Evolutionary conservation across 2,329 filamentous ascomycete species (phyloP).

Genomic region (Lasiodiplodia gonubiensis): DNA sequence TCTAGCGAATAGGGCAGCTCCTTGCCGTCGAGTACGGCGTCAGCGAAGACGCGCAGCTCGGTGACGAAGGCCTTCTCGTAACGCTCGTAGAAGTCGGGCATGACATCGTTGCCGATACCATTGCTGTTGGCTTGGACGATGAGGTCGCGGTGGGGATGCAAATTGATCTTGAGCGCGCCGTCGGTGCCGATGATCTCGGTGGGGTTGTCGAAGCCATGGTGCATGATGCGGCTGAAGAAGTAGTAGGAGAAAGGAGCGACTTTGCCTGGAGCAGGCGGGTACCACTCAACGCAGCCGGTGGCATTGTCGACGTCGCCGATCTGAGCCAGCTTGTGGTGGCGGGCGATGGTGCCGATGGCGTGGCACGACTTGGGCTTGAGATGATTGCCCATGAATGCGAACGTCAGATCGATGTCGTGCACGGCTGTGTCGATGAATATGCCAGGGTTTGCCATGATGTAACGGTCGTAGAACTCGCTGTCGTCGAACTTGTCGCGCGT

Average conservation of each 20-base stretch:
- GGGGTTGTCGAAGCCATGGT: conserved; percentile 51
- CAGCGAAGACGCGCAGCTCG: conserved; percentile 23
- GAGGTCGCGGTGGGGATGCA: conserved; percentile 27
- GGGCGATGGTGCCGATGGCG: conserved; percentile 44
- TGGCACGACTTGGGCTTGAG: conserved; percentile 45
- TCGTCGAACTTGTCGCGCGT: conserved; percentile 44
- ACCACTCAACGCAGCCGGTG: conserved; percentile 54
- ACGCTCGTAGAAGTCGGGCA: conserved; percentile 29
- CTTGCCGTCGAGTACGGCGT: conserved; percentile 17
- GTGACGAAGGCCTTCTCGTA: conserved; percentile 30
- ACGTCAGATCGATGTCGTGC: conserved; percentile 53
- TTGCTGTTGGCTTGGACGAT: conserved; percentile 14
- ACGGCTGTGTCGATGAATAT: conserved; percentile 54
- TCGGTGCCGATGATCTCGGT: conserved; percentile 52
- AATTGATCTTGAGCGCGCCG: conserved; percentile 26
- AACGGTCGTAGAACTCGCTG: conserved; percentile 30
- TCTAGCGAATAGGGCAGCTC: conserved; percentile 19
- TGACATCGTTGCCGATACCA: conserved; percentile 26
- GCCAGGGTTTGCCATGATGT: conserved; percentile 34
- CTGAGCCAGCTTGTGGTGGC: conserved; percentile 47
- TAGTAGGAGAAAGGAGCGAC: conserved; percentile 53
- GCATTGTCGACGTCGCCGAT: conserved; percentile 53
- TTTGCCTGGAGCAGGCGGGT: conserved; percentile 27
- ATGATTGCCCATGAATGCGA: conserved; percentile 49
- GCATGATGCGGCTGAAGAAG: conserved; percentile 52